A percentile compares a stretch with the other conserved stretches of the same genome.
These are phyloP conservation scores for Phaseolus lunatus DNA, from an alignment of 306 rosid species.

Conservation along the genomic window DNA sequence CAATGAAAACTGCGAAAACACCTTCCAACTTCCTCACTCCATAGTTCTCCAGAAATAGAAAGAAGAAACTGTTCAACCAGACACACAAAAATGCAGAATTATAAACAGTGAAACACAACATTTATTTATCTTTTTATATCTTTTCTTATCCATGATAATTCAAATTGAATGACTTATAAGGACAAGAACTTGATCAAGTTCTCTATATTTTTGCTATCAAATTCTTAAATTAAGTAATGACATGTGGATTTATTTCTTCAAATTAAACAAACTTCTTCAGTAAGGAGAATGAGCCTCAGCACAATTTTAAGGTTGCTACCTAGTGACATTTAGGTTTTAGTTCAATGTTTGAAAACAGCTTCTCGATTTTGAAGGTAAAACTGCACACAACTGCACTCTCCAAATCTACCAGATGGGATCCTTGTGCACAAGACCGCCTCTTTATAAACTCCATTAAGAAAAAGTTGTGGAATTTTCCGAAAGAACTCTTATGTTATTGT, in stretches of 20 bases:
- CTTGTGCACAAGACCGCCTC: neutral
- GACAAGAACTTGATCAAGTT: neutral
- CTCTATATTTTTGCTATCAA: neutral
- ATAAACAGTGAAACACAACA: neutral
- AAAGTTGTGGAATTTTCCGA: neutral
- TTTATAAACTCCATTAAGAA: neutral
- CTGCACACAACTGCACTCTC: neutral
- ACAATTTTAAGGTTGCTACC: neutral
- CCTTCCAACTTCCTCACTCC: conserved; percentile 67
- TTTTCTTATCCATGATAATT: neutral
- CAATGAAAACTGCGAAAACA: conserved; percentile 55
- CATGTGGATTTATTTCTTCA: neutral
- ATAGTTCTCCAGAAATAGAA: conserved; percentile 59
- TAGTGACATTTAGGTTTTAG: neutral
- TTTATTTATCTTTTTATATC: neutral
- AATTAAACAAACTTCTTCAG: neutral
- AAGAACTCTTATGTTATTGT: neutral
- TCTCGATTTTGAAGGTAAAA: neutral
- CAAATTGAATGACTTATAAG: neutral
- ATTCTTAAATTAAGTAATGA: neutral
- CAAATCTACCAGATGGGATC: neutral
- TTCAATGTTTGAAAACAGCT: neutral
- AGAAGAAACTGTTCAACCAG: conserved; percentile 54
- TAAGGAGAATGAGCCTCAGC: no score
- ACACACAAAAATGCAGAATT: neutral